Evolutionary conservation across 2,329 filamentous ascomycete species (phyloP).

Genomic region (Colletotrichum salicis): DNA sequence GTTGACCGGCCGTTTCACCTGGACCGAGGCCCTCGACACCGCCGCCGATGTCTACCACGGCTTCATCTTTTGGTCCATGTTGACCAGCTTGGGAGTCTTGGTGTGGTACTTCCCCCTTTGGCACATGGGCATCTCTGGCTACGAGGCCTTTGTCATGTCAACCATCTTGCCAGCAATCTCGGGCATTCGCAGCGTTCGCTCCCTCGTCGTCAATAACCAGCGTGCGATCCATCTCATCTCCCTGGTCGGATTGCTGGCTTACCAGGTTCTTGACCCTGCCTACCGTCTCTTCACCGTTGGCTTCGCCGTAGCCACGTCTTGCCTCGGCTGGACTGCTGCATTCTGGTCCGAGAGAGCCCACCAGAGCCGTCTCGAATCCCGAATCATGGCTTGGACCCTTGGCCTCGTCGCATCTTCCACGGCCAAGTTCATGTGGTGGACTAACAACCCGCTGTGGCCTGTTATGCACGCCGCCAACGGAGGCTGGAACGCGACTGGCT

Average conservation of each 20-base stretch:
- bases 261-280: conserved; percentile 77
- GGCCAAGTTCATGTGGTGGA: conserved; percentile 91
- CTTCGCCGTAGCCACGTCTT: conserved; percentile 83
- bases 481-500: conserved; percentile 88
- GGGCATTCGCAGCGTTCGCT: conserved; percentile 74
- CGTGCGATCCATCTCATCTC: conserved; percentile 80
- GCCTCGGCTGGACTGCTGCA: conserved; percentile 84
- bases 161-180: conserved; percentile 86
- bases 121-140: conserved; percentile 99
- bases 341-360: conserved; percentile 83
- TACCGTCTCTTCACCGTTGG: conserved; percentile 83
- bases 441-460: conserved; percentile 97
- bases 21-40: conserved; percentile 80
- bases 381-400: conserved; percentile 81
- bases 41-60: conserved; percentile 92
- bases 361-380: conserved; percentile 80
- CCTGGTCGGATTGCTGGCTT: conserved; percentile 81
- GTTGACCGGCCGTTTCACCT: conserved; percentile 78
- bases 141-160: conserved; percentile 87
- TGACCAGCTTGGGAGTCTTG: conserved; percentile 87
- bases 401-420: conserved; percentile 88
- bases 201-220: conserved; percentile 74
- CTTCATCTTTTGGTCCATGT: conserved; percentile 94
- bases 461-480: conserved; percentile 91
- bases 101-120: conserved; percentile 99